Percentiles rank a stretch among this genome's conserved stretches.
These are phyloP conservation scores for Metarhizium robertsii DNA, from an alignment of 2,329 filamentous ascomycete genomes.

Conservation along the genomic window DNA sequence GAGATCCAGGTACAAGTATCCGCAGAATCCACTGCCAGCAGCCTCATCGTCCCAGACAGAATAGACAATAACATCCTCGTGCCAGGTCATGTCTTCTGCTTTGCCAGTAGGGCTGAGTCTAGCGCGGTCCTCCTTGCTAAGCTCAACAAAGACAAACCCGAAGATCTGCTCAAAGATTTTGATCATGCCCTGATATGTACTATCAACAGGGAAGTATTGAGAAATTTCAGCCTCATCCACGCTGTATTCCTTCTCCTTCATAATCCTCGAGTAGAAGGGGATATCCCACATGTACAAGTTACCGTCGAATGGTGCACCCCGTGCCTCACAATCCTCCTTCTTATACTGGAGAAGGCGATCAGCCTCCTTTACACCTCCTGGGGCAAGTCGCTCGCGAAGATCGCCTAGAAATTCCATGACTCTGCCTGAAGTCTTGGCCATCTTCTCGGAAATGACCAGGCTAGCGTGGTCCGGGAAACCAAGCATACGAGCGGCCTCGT, in stretches of 20 bases:
- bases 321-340: conserved; percentile 55
- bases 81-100: conserved; percentile 67
- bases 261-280: conserved; percentile 69
- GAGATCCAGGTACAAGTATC: conserved; percentile 75
- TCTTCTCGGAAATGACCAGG: conserved; percentile 72
- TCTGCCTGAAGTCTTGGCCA: conserved; percentile 67
- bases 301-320: conserved; percentile 50
- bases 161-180: conserved; percentile 78
- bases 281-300: conserved; percentile 80
- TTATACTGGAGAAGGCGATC: conserved; percentile 64
- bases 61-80: conserved; percentile 74
- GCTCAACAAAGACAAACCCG: conserved; percentile 67
- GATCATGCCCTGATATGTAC: conserved; percentile 69
- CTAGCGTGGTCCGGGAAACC: conserved; percentile 71
- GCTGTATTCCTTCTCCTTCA: conserved; percentile 71
- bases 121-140: conserved; percentile 56
- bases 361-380: conserved; percentile 63
- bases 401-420: conserved; percentile 67
- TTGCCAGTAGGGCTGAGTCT: conserved; percentile 57
- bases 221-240: conserved; percentile 73
- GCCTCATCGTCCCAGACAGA: conserved; percentile 71
- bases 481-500: conserved; percentile 67
- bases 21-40: conserved; percentile 64
- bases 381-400: conserved; percentile 54
- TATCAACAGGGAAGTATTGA: conserved; percentile 72